Evolutionary conservation across 805 yeast genomes (phyloP), one percentile per base, ranked within the genome.

Genomic region (Metschnikowia peoriensis): DNA sequence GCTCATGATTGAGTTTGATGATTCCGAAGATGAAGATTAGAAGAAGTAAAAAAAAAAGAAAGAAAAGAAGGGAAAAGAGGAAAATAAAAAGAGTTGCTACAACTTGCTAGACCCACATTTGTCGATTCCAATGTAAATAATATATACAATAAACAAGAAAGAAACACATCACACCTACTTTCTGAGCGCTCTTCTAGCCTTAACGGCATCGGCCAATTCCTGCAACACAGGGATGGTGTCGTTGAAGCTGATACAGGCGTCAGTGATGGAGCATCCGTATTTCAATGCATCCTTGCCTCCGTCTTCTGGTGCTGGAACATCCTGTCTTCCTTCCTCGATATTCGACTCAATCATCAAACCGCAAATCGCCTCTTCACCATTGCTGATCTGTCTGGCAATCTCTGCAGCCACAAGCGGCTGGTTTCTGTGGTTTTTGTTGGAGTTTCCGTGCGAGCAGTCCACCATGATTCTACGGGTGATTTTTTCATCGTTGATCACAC

Each of bases 371-470:
- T 82, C 80, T 70, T 90, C 96, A 64, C 99, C 99, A 29, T 73
- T 76, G 38, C 88, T 73, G 44, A 93, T 77, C 75, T 94, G 98
- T 61, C 82, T 83, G 46, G 93, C 90, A 50, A 93, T 94, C 52
- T 79, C 83, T 29, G 80, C 75, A 60, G 90, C 85, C n/a, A 94
- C 99, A 70, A 80, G 84, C 54, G 99, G 97, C 77, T 94, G 99
- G 77, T 94, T 94, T 68, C 84, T 82, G 85, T 82, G 91, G 76
- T 94, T 94, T 75, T 94, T 94, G 72, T 80, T 84, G 38, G 97
- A 91, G 79, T 94, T 94, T 64, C 97, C 99, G 73, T 94, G 99
- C 44, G 97, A 92, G 75, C 97, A 94, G 75, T 94, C 99, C 56
- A 94, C 88, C 99, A 94, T 94, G 74, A 79, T 71, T 54, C 69